A percentile compares a stretch with the other conserved stretches of the same genome.
phyloP scores from a whole-genome alignment of 2,329 filamentous ascomycete species.

The Ilyonectria sp. region DNA sequence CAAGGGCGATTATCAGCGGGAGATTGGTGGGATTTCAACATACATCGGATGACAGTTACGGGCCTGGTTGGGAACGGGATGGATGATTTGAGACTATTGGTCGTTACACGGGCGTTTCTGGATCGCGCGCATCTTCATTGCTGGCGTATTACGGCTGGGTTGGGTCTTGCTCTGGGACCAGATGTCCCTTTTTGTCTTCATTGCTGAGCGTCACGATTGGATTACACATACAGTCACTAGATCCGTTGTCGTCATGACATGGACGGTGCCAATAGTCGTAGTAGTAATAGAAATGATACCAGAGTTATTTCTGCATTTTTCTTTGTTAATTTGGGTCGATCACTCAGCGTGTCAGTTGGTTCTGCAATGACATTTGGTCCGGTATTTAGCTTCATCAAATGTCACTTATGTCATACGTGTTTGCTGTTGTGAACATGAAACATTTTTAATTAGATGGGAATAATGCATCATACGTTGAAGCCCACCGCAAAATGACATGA shows the following conservation, averaged over 20 bases:
- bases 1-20: neutral
- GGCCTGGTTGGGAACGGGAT: slow-evolving; percentile 23
- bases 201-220: slow-evolving; percentile 44
- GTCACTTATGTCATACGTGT: neutral
- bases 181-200: slow-evolving; percentile 34
- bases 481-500: slow-evolving; percentile 33
- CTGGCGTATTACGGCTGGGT: slow-evolving; percentile 38
- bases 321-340: neutral
- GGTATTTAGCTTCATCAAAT: no score
- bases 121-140: slow-evolving; percentile 35
- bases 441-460: slow-evolving; percentile 43
- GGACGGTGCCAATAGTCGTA: slow-evolving; percentile 46
- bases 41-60: slow-evolving; percentile 20
- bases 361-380: no score
- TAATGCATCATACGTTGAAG: slow-evolving; percentile 28
- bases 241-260: slow-evolving; percentile 38
- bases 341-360: no score
- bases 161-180: slow-evolving; percentile 34
- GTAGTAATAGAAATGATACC: slow-evolving; percentile 50
- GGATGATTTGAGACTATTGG: slow-evolving; percentile 19
- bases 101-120: slow-evolving; percentile 28
- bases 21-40: slow-evolving; percentile 24
- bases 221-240: slow-evolving; percentile 43
- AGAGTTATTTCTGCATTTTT: slow-evolving; percentile 9
- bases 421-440: slow-evolving; percentile 36